Conservation (phyloP, 352 stramenopile species). For the Globisporangium emineosum region DNA sequence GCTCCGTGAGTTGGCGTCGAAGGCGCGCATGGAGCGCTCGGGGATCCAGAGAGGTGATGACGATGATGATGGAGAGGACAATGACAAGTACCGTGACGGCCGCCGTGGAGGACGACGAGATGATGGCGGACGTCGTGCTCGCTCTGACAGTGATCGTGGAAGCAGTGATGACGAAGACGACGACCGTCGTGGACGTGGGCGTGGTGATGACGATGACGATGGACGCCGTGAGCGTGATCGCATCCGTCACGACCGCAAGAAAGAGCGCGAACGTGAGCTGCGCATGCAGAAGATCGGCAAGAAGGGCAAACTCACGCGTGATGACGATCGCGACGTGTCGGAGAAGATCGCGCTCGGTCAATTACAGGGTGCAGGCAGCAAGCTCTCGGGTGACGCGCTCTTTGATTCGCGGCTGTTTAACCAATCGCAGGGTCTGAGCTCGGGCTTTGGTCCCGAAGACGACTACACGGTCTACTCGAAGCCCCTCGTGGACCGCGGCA, state of each 20-base stretch:
- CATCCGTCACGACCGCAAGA: slow-evolving; percentile 92
- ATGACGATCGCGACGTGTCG: slow-evolving; percentile 96
- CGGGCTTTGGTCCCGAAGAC: slow-evolving; percentile 96
- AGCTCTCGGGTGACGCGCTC: slow-evolving; percentile 80
- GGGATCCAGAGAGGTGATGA: slow-evolving; percentile 43
- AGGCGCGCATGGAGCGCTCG: slow-evolving; percentile 91
- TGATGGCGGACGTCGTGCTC: slow-evolving; percentile 11
- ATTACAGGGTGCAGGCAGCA: slow-evolving; percentile 86
- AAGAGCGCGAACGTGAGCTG: slow-evolving; percentile 94
- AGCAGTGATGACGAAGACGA: slow-evolving; percentile 17
- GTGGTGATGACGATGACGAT: slow-evolving; percentile 71
- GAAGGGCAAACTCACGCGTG: slow-evolving; percentile 89
- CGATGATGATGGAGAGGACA: slow-evolving; percentile 30
- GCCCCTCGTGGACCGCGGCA: slow-evolving; percentile 92
- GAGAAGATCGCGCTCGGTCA: slow-evolving; percentile 99
- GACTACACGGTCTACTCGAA: slow-evolving; percentile 99
- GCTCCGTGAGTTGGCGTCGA: slow-evolving; percentile 91
- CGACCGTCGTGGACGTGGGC: slow-evolving; percentile 33
- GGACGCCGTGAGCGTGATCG: slow-evolving; percentile 49
- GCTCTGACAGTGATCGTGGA: slow-evolving; percentile 14
- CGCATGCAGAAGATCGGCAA: slow-evolving; percentile 94
- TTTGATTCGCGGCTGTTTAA: slow-evolving; percentile 99
- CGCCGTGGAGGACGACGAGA: slow-evolving; percentile 16
- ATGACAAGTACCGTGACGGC: slow-evolving; percentile 14
- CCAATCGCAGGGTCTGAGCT: slow-evolving; percentile 94